Evolutionary conservation across 2,329 filamentous ascomycete species (phyloP), one percentile per base, ranked within the genome.

Genomic region (Fusarium illudens): DNA sequence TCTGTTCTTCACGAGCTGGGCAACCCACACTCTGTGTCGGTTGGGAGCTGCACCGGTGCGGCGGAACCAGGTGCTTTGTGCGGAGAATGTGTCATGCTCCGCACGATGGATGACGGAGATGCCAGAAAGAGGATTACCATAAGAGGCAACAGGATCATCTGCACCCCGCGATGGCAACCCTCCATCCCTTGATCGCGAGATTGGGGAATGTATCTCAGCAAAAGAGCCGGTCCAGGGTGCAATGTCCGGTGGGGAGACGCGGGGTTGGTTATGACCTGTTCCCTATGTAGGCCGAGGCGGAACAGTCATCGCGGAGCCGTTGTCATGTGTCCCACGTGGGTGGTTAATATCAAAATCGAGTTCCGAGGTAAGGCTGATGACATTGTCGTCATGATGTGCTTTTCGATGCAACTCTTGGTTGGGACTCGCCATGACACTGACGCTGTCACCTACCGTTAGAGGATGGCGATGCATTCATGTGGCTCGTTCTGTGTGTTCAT

Each of bases 261-360:
- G 63, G 61, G 57, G 57, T 52, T 44, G 11, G 17, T 32, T 32
- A 64, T 67, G 54, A 54, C 60, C 44, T 64, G 58, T 71, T 71
- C 44, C 29, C 36, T 54, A 33, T 52, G 30, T 48, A 69, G 20
- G 37, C 54, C 57, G 65, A 58, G 39, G 37, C 49, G 29, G 50
- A 54, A 57, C 30, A 17, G 58, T 25, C 22, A 25, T 27, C 25
- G 37, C 50, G 55, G 50, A 53, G 20, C 37, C 39, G 53, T 51
- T 29, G 53, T 51, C 29, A 36, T 51, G 34, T 58, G 50, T 59
- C 36, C 15, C 49, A 54, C 44, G 30, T 56, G 50, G n/a, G 60
- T 22, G 33, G 19, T 25, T 55, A 17, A 9, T 36, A 53, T 39
- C 50, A n/a, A n/a, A 17, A 17, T 33, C 22, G 22, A 19, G 19